Conservation (phyloP, 192 early-diverging fungal species). For the Dissophora globulifera region DNA sequence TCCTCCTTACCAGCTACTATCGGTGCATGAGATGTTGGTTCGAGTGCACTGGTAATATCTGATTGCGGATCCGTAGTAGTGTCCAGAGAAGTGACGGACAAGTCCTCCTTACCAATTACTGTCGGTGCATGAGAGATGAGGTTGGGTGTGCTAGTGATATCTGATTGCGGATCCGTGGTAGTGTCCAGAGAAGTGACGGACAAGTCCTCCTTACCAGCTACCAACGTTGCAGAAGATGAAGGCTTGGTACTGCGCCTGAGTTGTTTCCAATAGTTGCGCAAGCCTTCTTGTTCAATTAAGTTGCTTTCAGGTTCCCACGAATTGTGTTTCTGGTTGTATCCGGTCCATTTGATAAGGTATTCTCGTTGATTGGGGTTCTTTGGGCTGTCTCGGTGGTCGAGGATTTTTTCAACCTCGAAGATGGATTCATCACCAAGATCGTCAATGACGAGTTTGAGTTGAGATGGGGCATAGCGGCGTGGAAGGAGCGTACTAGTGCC, state of each 20-base stretch:
- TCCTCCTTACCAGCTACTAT: too few species aligned
- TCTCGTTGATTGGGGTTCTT: background rate
- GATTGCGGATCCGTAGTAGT: too few species aligned
- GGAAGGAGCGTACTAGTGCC: background rate
- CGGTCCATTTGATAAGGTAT: constrained; percentile 11
- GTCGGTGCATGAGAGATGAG: too few species aligned
- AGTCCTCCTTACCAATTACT: too few species aligned
- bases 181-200: too few species aligned
- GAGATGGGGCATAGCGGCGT: constrained; percentile 1
- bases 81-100: too few species aligned
- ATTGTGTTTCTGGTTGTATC: background rate
- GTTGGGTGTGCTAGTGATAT: too few species aligned
- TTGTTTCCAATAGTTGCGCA: constrained; percentile 11
- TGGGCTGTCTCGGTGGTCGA: background rate
- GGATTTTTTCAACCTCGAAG: constrained; percentile 11
- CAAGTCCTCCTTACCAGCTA: too few species aligned
- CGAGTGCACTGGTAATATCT: too few species aligned
- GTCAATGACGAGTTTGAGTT: constrained; percentile 8
- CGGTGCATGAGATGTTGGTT: too few species aligned
- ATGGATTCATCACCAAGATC: background rate
- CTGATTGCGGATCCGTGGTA: too few species aligned
- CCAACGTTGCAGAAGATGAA: too few species aligned
- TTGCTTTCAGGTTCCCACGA: constrained; percentile 10
- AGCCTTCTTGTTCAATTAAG: constrained; percentile 3
- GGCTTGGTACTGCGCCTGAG: background rate